Evolutionary conservation across 495 filamentous ascomycete species (phyloP).

Genomic region (Clavariopsis aquatica): DNA sequence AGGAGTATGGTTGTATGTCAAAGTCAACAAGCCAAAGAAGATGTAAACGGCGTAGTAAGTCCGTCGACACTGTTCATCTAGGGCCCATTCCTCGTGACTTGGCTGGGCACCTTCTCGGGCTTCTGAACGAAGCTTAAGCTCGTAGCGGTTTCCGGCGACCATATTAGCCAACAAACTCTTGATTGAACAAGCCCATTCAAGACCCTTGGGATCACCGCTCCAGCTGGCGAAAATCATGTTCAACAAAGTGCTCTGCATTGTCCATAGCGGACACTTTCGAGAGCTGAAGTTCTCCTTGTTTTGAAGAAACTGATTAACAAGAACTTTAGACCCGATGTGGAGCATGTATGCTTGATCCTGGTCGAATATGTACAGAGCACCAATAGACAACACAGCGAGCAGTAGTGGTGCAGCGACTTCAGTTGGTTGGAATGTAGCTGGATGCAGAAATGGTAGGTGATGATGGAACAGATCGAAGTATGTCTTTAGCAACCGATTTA

Average conservation of each 20-base stretch:
- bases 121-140: slow-evolving; percentile 87
- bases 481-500: slow-evolving; percentile 89
- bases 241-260: slow-evolving; percentile 91
- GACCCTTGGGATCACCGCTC: slow-evolving; percentile 95
- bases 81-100: slow-evolving; percentile 88
- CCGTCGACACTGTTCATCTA: slow-evolving; percentile 92
- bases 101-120: slow-evolving; percentile 76
- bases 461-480: slow-evolving; percentile 98
- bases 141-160: slow-evolving; percentile 96
- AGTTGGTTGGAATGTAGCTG: slow-evolving; percentile 82
- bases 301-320: slow-evolving; percentile 94
- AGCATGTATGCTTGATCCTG: slow-evolving; percentile 93
- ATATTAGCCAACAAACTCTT: slow-evolving; percentile 97
- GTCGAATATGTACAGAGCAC: slow-evolving; percentile 94
- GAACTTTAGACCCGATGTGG: slow-evolving; percentile 95
- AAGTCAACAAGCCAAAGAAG: slow-evolving; percentile 93
- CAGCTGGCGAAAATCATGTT: slow-evolving; percentile 99
- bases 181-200: slow-evolving; percentile 98
- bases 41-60: slow-evolving; percentile 99
- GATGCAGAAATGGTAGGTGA: slow-evolving; percentile 94
- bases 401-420: slow-evolving; percentile 76
- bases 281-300: slow-evolving; percentile 99
- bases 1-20: slow-evolving; percentile 97
- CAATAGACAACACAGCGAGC: slow-evolving; percentile 91
- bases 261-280: slow-evolving; percentile 96